phyloP scores from a whole-genome alignment of 108 stramenopile species.

The Skeletonema menzelii region DNA sequence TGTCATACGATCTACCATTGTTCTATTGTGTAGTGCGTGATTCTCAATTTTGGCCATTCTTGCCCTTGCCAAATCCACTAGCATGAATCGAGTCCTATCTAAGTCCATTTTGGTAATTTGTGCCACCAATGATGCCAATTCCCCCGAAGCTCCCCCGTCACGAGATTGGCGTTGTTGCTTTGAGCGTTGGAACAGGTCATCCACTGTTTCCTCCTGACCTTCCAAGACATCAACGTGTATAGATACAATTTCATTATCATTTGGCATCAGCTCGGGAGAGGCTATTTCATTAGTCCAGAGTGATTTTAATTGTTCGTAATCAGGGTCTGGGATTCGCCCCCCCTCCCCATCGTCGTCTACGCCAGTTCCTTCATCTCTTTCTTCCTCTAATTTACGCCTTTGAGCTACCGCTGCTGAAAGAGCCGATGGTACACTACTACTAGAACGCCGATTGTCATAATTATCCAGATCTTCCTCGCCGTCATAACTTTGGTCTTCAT shows the following conservation, averaged over 20 bases:
- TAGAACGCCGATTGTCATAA: slow-evolving; percentile 1
- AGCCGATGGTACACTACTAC: slow-evolving; percentile 19
- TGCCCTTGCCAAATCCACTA: slow-evolving; percentile 65
- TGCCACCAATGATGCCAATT: slow-evolving; percentile 57
- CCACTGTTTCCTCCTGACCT: slow-evolving; percentile 62
- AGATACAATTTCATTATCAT: slow-evolving; percentile 56
- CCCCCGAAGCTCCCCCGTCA: slow-evolving; percentile 36
- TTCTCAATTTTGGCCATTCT: slow-evolving; percentile 77
- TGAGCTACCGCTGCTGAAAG: slow-evolving; percentile 17
- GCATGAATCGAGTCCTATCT: slow-evolving; percentile 69
- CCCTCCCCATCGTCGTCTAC: slow-evolving; percentile 6
- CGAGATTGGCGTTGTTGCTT: slow-evolving; percentile 8
- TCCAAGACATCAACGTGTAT: slow-evolving; percentile 47
- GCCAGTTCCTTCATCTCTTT: not conserved
- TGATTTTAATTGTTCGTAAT: slow-evolving; percentile 61
- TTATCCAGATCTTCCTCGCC: slow-evolving; percentile 5
- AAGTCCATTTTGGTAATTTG: slow-evolving; percentile 67
- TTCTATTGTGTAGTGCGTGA: slow-evolving; percentile 67
- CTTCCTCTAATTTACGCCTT: slow-evolving; percentile 4
- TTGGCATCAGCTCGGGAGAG: slow-evolving; percentile 67
- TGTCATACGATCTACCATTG: slow-evolving; percentile 67
- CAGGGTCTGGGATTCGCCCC: slow-evolving; percentile 42
- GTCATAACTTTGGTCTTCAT: slow-evolving; percentile 6
- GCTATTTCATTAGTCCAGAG: slow-evolving; percentile 64
- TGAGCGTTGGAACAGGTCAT: slow-evolving; percentile 42